Evolutionary conservation across 2,329 filamentous ascomycete species (phyloP).

Genomic region (Lecanicillium sp.): DNA sequence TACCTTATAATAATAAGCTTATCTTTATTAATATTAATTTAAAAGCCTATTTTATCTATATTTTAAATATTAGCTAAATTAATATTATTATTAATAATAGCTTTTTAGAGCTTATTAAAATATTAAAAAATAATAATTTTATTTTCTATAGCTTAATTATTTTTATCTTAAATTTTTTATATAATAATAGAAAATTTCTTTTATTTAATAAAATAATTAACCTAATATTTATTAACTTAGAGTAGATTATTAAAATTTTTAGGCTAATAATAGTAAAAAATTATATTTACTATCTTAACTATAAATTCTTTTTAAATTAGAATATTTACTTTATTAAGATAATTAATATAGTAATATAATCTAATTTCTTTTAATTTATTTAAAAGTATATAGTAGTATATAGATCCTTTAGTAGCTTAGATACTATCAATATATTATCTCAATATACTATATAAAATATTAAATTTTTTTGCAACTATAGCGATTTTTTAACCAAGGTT

Average conservation of each 20-base stretch:
- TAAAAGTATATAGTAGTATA: not conserved
- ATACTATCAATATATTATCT: no score
- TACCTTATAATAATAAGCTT: constrained; percentile 5
- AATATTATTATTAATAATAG: constrained; percentile 6
- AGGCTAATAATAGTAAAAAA: not conserved
- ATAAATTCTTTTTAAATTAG: constrained; percentile 5
- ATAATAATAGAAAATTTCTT: constrained; percentile 1
- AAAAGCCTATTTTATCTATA: constrained; percentile 11
- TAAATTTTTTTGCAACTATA: no score
- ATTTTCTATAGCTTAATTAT: constrained; percentile 5
- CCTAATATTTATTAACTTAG: constrained; percentile 4
- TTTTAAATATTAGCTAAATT: constrained; percentile 7
- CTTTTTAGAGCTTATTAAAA: constrained; percentile 3
- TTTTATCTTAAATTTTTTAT: constrained; percentile 7
- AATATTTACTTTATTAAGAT: constrained; percentile 5
- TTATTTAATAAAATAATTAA: constrained; percentile 7
- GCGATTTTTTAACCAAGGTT: no score
- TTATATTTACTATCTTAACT: constrained; percentile 8
- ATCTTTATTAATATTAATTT: constrained; percentile 7
- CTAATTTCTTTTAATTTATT: constrained; percentile 4
- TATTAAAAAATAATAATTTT: not conserved
- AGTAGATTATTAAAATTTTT: not conserved
- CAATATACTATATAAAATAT: no score
- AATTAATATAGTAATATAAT: constrained; percentile 7
- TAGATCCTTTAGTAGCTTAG: no score